Percentiles rank a stretch among this genome's conserved stretches.
Conservation (phyloP, 768 basidiomycete species). For the Rhodotorula babjevae region DNA sequence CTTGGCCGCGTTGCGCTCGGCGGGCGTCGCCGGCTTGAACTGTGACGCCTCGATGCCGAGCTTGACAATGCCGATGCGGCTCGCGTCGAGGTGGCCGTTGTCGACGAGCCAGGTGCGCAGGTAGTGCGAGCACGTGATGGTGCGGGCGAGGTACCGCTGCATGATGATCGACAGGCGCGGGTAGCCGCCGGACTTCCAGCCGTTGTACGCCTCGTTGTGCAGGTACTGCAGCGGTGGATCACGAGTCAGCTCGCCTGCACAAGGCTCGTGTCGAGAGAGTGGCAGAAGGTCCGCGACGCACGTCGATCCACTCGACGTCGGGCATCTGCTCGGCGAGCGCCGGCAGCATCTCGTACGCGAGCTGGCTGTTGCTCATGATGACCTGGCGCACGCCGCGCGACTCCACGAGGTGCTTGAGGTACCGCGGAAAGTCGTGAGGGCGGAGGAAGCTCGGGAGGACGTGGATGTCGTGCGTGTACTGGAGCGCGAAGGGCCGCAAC, state of each 20-base stretch:
- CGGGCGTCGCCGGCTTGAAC: background rate
- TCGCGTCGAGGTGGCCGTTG: slow-evolving; percentile 25
- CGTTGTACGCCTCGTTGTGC: slow-evolving; percentile 41
- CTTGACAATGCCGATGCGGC: slow-evolving; percentile 40
- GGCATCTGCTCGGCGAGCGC: slow-evolving; percentile 37
- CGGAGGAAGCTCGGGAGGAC: slow-evolving; percentile 38
- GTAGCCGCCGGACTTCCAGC: slow-evolving; percentile 42
- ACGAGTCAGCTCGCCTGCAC: too few species aligned
- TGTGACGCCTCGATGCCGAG: slow-evolving; percentile 36
- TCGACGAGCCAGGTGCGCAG: slow-evolving; percentile 35
- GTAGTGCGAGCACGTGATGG: slow-evolving; percentile 40
- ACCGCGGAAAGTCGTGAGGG: slow-evolving; percentile 34
- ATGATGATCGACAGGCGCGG: slow-evolving; percentile 38
- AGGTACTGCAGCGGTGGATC: slow-evolving; percentile 19
- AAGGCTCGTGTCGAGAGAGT: background rate
- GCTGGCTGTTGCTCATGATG: slow-evolving; percentile 36
- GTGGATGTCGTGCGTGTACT: slow-evolving; percentile 40
- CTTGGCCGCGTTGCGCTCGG: slow-evolving; percentile 12
- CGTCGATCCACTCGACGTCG: slow-evolving; percentile 36
- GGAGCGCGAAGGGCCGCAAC: slow-evolving; percentile 31
- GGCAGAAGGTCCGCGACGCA: too few species aligned
- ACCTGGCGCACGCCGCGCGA: slow-evolving; percentile 22
- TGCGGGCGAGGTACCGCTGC: slow-evolving; percentile 41
- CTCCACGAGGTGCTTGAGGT: slow-evolving; percentile 34
- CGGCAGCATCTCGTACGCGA: slow-evolving; percentile 38